Evolutionary conservation across 495 filamentous ascomycete genomes (phyloP).

Genomic region (Xylaria scruposa): DNA sequence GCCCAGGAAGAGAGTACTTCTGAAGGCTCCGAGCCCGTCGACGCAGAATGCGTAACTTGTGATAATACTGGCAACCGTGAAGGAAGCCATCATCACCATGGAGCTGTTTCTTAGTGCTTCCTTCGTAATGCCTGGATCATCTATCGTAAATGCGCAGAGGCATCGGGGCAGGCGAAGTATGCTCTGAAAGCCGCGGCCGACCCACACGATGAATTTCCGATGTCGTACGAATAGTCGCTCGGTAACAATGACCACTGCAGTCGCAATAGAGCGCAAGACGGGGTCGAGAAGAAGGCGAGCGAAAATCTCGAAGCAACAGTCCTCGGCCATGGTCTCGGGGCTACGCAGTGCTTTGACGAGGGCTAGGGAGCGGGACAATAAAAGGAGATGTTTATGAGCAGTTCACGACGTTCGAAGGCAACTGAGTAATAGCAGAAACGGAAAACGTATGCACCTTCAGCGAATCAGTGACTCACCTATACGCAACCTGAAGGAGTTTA

Average conservation of each 20-base stretch:
- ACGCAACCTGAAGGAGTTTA: background rate
- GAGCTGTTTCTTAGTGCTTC: background rate
- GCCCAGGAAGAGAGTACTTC: background rate
- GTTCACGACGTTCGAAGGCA: background rate
- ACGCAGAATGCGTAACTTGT: background rate
- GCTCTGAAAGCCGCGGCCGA: background rate
- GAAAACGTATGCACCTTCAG: background rate
- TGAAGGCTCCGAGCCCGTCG: background rate
- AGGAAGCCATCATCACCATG: background rate
- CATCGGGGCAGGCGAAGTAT: background rate
- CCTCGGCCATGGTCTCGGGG: no score
- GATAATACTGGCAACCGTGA: background rate
- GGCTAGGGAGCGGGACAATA: background rate
- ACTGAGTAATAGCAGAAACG: background rate
- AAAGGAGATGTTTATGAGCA: background rate
- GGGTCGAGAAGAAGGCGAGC: no score
- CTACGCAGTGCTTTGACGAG: no score
- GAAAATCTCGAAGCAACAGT: no score
- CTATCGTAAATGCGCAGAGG: background rate
- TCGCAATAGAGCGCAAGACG: no score
- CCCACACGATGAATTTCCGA: background rate
- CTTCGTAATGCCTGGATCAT: background rate
- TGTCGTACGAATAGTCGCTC: no score
- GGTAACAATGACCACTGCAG: no score
- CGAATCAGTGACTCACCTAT: background rate